Percentiles rank a stretch among this genome's conserved stretches.
Evolutionary conservation across 2,329 filamentous ascomycete genomes (phyloP).

Genomic region (Aspergillus hortae): DNA sequence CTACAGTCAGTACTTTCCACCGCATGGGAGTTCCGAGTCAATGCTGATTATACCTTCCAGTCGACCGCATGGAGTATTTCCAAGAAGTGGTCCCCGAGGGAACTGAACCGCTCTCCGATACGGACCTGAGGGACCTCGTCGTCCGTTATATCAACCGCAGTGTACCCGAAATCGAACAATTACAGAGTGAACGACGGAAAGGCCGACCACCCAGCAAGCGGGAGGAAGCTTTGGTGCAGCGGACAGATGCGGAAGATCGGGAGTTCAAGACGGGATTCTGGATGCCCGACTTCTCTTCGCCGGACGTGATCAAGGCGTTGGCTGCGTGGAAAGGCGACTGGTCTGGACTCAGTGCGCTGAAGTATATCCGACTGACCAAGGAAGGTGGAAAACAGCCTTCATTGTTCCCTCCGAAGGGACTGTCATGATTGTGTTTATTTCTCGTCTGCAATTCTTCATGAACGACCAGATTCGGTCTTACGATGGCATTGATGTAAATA

Average conservation of each 20-base stretch:
- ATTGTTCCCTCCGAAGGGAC: constrained; percentile 70
- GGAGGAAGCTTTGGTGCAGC: constrained; percentile 73
- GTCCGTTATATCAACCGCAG: constrained; percentile 47
- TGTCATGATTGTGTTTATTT: constrained; percentile 35
- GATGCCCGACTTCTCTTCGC: constrained; percentile 71
- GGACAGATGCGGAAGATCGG: constrained; percentile 66
- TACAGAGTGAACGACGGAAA: constrained; percentile 64
- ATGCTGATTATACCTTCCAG: constrained; percentile 41
- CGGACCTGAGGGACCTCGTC: constrained; percentile 50
- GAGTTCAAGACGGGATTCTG: constrained; percentile 81
- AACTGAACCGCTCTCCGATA: constrained; percentile 31
- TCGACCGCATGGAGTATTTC: constrained; percentile 68
- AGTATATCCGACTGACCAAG: constrained; percentile 71
- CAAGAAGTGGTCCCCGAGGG: constrained; percentile 55
- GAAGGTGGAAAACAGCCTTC: constrained; percentile 64
- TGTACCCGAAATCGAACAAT: constrained; percentile 34
- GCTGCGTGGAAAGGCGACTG: constrained; percentile 79
- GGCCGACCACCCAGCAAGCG: constrained; percentile 74
- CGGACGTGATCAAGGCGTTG: constrained; percentile 62
- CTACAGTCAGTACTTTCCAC: constrained; percentile 51
- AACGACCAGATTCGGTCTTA: no score
- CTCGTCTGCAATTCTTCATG: neutral
- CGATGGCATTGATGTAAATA: no score
- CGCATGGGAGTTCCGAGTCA: neutral
- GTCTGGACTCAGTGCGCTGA: constrained; percentile 71